phyloP scores from a whole-genome alignment of 352 stramenopile genomes.

The Phytopythium kandeliae region DNA sequence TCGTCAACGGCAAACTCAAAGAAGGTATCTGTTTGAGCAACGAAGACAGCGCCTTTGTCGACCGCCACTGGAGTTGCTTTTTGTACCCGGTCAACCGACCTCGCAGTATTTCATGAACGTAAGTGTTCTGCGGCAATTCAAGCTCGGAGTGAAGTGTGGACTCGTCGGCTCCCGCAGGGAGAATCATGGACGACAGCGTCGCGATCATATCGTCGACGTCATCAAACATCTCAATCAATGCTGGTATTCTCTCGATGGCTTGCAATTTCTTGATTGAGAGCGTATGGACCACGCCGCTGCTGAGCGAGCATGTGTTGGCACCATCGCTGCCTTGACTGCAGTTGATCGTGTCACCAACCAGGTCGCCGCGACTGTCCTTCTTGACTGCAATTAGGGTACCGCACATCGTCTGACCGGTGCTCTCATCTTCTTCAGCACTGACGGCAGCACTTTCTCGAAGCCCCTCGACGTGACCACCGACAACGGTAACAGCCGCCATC shows the following conservation, averaged over 20 bases:
- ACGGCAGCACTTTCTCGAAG: slow-evolving; percentile 64
- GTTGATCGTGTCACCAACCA: slow-evolving; percentile 21
- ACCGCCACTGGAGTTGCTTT: slow-evolving; percentile 75
- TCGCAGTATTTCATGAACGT: slow-evolving; percentile 53
- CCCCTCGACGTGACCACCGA: slow-evolving; percentile 66
- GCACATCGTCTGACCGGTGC: slow-evolving; percentile 13
- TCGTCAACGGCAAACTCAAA: slow-evolving; percentile 28
- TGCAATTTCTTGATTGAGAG: slow-evolving; percentile 53
- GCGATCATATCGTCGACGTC: slow-evolving; percentile 45
- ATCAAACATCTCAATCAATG: slow-evolving; percentile 76
- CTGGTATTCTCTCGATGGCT: slow-evolving; percentile 64
- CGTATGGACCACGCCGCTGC: slow-evolving; percentile 5
- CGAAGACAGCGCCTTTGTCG: slow-evolving; percentile 63
- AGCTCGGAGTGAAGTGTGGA: slow-evolving; percentile 32
- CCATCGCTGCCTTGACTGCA: slow-evolving; percentile 1
- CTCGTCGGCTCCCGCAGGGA: slow-evolving; percentile 24
- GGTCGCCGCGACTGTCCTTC: slow-evolving; percentile 30
- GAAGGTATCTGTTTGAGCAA: slow-evolving; percentile 68
- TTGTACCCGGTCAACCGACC: slow-evolving; percentile 62
- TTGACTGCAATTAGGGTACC: slow-evolving; percentile 27
- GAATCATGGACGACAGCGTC: slow-evolving; percentile 45
- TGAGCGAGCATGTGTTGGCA: neutral
- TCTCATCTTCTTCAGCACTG: slow-evolving; percentile 43
- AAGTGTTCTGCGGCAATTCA: slow-evolving; percentile 56
- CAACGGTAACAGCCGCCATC: slow-evolving; percentile 60